Conservation (phyloP, 2,329 filamentous ascomycete genomes). For the Exophiala sideris region DNA sequence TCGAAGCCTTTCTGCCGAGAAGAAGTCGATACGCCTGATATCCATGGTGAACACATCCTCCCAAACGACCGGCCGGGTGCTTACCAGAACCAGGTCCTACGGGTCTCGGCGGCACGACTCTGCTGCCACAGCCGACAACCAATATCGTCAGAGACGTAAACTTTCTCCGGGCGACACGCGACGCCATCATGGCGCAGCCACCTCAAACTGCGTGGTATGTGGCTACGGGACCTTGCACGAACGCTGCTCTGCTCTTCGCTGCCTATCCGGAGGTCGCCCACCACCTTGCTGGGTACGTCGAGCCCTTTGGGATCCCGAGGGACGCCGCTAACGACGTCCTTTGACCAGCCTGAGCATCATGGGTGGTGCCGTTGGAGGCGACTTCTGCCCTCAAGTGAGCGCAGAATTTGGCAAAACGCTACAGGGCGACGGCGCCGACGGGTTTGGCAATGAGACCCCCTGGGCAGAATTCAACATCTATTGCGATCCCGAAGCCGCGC, state of each 20-base stretch:
- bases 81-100: constrained; percentile 53
- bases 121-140: constrained; percentile 65
- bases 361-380: constrained; percentile 79
- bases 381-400: constrained; percentile 72
- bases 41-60: constrained; percentile 61
- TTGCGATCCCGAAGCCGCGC: constrained; percentile 80
- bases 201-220: constrained; percentile 73
- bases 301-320: not conserved
- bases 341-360: constrained; percentile 66
- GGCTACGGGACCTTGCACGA: constrained; percentile 83
- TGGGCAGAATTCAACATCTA: constrained; percentile 86
- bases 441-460: constrained; percentile 59
- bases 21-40: constrained; percentile 73
- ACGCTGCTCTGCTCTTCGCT: constrained; percentile 72
- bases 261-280: constrained; percentile 67
- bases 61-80: not conserved
- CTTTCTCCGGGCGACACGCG: constrained; percentile 61
- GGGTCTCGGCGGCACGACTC: constrained; percentile 80
- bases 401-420: too few relatives aligned
- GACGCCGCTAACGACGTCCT: not conserved
- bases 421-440: too few relatives aligned
- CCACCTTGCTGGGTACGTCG: constrained; percentile 64
- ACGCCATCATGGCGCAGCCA: constrained; percentile 45
- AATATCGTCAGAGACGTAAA: constrained; percentile 59
- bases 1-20: constrained; percentile 68